Evolutionary conservation across 148 eudicot genomes (phyloP).

Genomic region (Dianthus caryophyllus): DNA sequence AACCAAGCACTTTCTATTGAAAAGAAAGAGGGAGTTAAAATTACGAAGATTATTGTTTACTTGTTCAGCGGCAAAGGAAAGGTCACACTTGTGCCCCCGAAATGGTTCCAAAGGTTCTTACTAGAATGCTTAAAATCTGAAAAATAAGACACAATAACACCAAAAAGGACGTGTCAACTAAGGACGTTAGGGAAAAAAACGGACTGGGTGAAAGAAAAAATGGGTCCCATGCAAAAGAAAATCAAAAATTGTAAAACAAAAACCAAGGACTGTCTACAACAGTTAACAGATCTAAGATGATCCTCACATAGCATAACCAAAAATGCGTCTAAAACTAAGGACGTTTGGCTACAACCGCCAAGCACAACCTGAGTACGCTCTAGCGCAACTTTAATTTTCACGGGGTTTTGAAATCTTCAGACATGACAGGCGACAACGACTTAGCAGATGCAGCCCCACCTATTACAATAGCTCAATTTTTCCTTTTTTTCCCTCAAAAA

Average conservation of each 20-base stretch:
- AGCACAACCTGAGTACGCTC: too few relatives aligned
- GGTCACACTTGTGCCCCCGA: constrained; percentile 10
- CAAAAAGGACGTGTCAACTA: constrained; percentile 1
- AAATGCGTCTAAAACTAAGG: neutral
- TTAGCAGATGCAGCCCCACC: too few relatives aligned
- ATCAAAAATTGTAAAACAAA: neutral
- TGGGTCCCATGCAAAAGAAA: neutral
- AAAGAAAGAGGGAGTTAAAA: neutral
- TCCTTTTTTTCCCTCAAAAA: too few relatives aligned
- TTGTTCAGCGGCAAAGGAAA: constrained; percentile 8
- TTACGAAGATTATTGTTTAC: constrained; percentile 10
- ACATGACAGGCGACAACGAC: too few relatives aligned
- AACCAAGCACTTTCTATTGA: neutral
- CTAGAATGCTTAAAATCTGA: constrained; percentile 18
- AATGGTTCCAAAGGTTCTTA: constrained; percentile 7
- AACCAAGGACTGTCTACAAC: neutral
- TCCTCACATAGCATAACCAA: constrained; percentile 1
- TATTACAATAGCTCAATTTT: too few relatives aligned
- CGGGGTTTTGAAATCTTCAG: too few relatives aligned
- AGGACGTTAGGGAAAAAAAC: neutral
- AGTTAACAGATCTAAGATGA: neutral
- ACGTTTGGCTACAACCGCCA: too few relatives aligned
- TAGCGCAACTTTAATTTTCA: too few relatives aligned
- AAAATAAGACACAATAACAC: neutral
- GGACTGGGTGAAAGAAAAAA: neutral